These are phyloP conservation scores for Aspergillus tanneri DNA, from an alignment of 2,329 filamentous ascomycete species.

Conservation along the genomic window DNA sequence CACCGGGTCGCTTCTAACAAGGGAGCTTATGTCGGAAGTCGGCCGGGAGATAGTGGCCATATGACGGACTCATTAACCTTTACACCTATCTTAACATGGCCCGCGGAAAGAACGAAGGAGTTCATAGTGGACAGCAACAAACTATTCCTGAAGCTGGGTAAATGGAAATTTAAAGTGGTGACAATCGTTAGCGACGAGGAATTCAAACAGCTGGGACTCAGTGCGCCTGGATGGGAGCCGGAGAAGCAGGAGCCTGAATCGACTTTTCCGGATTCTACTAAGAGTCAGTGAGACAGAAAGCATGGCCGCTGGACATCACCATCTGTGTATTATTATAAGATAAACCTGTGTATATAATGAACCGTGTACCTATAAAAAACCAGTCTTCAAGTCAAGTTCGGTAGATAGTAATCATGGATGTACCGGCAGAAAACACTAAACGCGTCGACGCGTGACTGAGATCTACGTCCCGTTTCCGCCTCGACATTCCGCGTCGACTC, in stretches of 20 bases:
- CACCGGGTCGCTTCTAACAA: slow-evolving; percentile 50
- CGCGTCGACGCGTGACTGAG: slow-evolving; percentile 38
- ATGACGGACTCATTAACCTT: slow-evolving; percentile 51
- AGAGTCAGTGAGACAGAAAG: slow-evolving; percentile 26
- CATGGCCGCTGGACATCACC: neutral
- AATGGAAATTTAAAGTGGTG: slow-evolving; percentile 60
- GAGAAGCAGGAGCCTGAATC: slow-evolving; percentile 7
- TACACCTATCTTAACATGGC: slow-evolving; percentile 49
- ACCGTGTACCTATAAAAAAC: slow-evolving; percentile 13
- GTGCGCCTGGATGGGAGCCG: slow-evolving; percentile 53
- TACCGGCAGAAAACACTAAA: slow-evolving; percentile 38
- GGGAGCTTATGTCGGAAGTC: slow-evolving; percentile 52
- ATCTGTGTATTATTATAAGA: slow-evolving; percentile 15
- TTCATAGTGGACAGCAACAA: slow-evolving; percentile 53
- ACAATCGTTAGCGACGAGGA: slow-evolving; percentile 56
- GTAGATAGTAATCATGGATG: too few species aligned
- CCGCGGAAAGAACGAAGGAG: slow-evolving; percentile 44
- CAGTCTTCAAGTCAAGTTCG: neutral
- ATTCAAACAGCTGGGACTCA: slow-evolving; percentile 48
- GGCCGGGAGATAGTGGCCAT: slow-evolving; percentile 39
- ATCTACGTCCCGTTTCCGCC: slow-evolving; percentile 14
- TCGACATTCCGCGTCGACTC: neutral
- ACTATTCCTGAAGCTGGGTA: slow-evolving; percentile 58
- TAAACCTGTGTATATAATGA: slow-evolving; percentile 7
- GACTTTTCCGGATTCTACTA: neutral